These are phyloP conservation scores for Pelargonium australe DNA, from an alignment of 441 rosid genomes.

Conservation along the genomic window DNA sequence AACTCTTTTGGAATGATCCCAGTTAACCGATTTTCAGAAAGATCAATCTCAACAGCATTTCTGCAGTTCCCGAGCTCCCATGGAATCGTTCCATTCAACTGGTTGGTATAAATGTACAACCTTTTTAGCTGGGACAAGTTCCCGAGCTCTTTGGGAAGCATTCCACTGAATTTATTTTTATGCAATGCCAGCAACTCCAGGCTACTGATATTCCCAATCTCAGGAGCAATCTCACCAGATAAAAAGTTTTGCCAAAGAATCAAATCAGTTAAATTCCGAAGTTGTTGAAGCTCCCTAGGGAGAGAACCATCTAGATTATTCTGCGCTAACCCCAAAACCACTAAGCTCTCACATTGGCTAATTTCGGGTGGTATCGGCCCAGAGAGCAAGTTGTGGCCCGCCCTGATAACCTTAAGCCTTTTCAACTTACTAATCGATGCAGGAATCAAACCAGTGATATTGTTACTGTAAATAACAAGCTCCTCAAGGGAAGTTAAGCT, in stretches of 20 bases:
- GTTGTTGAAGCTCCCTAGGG: constrained; percentile 78
- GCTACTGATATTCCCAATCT: constrained; percentile 66
- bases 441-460: constrained; percentile 75
- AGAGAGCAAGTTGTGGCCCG: constrained; percentile 74
- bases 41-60: constrained; percentile 61
- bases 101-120: constrained; percentile 74
- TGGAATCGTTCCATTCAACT: constrained; percentile 79
- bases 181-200: constrained; percentile 76
- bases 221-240: constrained; percentile 62
- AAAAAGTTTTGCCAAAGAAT: constrained; percentile 75
- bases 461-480: constrained; percentile 80
- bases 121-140: constrained; percentile 63
- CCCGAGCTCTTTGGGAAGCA: constrained; percentile 63
- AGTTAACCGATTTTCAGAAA: constrained; percentile 67
- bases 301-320: constrained; percentile 65
- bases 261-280: constrained; percentile 55
- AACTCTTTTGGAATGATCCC: constrained; percentile 77
- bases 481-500: constrained; percentile 53
- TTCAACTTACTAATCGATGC: constrained; percentile 65
- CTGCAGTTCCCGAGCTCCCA: constrained; percentile 72
- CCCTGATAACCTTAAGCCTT: constrained; percentile 52
- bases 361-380: constrained; percentile 76
- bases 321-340: constrained; percentile 83
- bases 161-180: constrained; percentile 57
- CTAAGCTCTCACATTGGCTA: constrained; percentile 59